Evolutionary conservation across 2,329 filamentous ascomycete species (phyloP), one percentile per base, ranked within the genome.

Genomic region (Cercospora zeae-maydis): DNA sequence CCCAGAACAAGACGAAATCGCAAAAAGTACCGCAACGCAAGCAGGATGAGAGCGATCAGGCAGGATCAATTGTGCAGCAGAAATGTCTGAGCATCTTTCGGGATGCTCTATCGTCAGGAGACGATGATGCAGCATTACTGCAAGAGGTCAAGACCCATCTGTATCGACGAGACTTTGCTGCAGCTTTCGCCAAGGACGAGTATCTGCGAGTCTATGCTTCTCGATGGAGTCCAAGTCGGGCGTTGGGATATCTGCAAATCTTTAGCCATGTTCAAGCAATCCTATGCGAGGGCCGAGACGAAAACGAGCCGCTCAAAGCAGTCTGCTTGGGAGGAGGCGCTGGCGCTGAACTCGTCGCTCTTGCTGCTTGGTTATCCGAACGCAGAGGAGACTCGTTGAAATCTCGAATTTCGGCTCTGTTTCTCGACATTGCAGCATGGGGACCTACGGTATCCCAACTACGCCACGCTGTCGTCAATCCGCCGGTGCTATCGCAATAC

Each of bases 371-470:
- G 64, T 75, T 82, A 67, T 67, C 51, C 30, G 42, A 62, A 49
- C 49, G 61, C 21, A 31, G 27, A 19, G n/a, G 6, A 53, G 27
- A 34, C 21, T 24, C 27, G 5, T 9, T 5, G 8, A 24, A 16
- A 14, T 10, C 42, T 7, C 59, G 14, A 21, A 36, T 42, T 4
- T 13, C 57, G 13, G 77, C 95, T 10, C 83, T 81, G 5, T 86
- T 92, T n/a, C 78, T 97, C 53, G 93, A 98, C 77, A 86, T 91
- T 16, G 95, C 89, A 2, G 86, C 90, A 31, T 98, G 95, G 93
- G 79, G 79, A 0, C 67, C 76, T 2, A 85, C 93, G 10, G 79
- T 90, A 5, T 70, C 78, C 0, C 82, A 82, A 11, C 81, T 98
- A 4, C 79, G 84, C 9, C 69, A 76, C 1, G 79, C 81, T 8